Percentiles rank a stretch among this genome's conserved stretches.
phyloP scores from a whole-genome alignment of 306 rosid species.

The Trichosanthes truncata region DNA sequence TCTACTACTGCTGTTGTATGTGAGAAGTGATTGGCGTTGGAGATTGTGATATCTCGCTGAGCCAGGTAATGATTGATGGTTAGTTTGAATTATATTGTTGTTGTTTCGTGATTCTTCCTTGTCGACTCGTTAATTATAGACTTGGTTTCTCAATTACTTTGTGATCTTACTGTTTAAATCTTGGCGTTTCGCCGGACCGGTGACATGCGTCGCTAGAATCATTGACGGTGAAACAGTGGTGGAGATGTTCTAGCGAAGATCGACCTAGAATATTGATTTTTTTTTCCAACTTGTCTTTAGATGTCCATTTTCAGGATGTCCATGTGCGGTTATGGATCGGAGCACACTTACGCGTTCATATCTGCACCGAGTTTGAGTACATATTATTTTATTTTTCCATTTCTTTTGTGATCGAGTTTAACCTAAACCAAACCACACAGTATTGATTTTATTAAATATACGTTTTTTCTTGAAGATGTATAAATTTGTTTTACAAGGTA shows the following conservation, averaged over 20 bases:
- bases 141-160: not conserved
- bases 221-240: not conserved
- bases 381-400: not conserved
- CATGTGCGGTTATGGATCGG: not conserved
- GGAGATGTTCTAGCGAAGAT: not conserved
- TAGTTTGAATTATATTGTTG: not conserved
- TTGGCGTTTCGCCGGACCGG: not conserved
- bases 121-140: not conserved
- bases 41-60: conserved; percentile 41
- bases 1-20: not conserved
- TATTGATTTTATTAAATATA: not conserved
- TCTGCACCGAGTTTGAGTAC: not conserved
- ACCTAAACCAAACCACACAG: not conserved
- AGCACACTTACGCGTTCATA: not conserved
- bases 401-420: too few relatives aligned
- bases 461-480: not conserved
- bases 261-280: not conserved
- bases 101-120: not conserved
- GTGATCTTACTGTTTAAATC: not conserved
- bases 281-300: too few relatives aligned
- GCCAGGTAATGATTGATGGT: not conserved
- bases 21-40: conserved; percentile 25
- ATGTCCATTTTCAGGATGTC: not conserved
- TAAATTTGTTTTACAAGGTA: not conserved
- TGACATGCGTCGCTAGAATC: not conserved